Evolutionary conservation across 176 grass and related monocot genomes (phyloP).

Genomic region (Panicum miliaceum): DNA sequence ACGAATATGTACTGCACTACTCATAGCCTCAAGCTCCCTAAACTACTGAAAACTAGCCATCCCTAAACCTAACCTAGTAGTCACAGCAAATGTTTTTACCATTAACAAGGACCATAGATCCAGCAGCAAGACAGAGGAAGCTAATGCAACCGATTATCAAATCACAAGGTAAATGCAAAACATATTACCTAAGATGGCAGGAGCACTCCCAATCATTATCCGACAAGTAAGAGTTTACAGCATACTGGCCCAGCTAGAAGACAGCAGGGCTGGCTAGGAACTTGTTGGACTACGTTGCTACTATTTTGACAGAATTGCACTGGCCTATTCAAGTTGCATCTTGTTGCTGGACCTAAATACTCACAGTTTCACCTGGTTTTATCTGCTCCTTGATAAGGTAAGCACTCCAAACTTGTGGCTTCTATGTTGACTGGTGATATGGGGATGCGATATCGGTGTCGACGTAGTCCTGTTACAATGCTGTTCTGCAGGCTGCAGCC

Average conservation of each 20-base stretch:
- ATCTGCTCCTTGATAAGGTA: constrained; percentile 26
- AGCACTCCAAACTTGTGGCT: constrained; percentile 55
- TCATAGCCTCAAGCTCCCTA: constrained; percentile 52
- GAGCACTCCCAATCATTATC: too few relatives aligned
- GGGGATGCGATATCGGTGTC: constrained; percentile 47
- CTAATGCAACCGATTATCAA: too few relatives aligned
- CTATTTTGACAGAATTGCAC: too few relatives aligned
- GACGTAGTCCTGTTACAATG: constrained; percentile 56
- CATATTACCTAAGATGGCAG: too few relatives aligned
- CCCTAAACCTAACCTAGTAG: too few relatives aligned
- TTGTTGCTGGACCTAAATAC: neutral
- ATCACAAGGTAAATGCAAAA: too few relatives aligned
- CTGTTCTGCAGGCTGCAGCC: constrained; percentile 43
- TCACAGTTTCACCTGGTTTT: too few relatives aligned
- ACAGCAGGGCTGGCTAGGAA: neutral
- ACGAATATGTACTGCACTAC: neutral
- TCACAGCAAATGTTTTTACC: too few relatives aligned
- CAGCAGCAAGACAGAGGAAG: too few relatives aligned
- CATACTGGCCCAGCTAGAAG: neutral
- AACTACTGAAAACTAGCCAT: constrained; percentile 58
- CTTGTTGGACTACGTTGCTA: neutral
- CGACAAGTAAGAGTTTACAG: neutral
- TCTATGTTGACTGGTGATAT: constrained; percentile 14
- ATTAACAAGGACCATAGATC: too few relatives aligned
- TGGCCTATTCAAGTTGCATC: too few relatives aligned